Evolutionary conservation across 192 early-diverging fungal species (phyloP).

Genomic region (Rhizoclosmatium globosum): DNA sequence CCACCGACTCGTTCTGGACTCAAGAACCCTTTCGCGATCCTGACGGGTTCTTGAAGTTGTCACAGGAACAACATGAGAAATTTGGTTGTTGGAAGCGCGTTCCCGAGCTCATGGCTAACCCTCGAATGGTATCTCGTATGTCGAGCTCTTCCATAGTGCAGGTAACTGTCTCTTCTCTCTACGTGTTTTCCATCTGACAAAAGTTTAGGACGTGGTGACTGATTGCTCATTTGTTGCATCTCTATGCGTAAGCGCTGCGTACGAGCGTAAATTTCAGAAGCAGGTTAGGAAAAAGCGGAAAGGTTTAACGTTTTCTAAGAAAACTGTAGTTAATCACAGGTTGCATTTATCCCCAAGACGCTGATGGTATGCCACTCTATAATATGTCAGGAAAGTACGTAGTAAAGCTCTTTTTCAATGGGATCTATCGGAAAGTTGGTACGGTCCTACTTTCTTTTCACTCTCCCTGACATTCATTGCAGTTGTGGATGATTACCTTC

Average conservation of each 20-base stretch:
- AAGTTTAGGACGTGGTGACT: conserved; percentile 87
- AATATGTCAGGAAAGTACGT: conserved; percentile 92
- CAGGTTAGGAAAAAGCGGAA: conserved; percentile 56
- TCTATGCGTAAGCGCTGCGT: conserved; percentile 82
- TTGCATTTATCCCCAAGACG: conserved; percentile 87
- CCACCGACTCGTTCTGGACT: conserved; percentile 66
- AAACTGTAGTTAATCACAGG: conserved; percentile 72
- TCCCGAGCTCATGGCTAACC: conserved; percentile 71
- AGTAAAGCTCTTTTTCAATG: conserved; percentile 86
- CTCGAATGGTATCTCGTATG: conserved; percentile 72
- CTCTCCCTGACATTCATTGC: conserved; percentile 4
- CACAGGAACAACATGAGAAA: conserved; percentile 73
- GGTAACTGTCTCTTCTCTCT: conserved; percentile 29
- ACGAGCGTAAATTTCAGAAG: conserved; percentile 76
- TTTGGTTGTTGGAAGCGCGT: conserved; percentile 88
- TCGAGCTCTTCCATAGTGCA: conserved; percentile 57
- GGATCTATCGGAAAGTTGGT: conserved; percentile 79
- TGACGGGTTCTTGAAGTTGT: conserved; percentile 79
- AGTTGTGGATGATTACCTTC: conserved; percentile 90
- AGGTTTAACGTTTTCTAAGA: too few species aligned
- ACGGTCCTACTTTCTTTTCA: conserved; percentile 18
- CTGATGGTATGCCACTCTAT: conserved; percentile 73
- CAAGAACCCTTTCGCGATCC: conserved; percentile 70
- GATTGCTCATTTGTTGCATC: conserved; percentile 97
- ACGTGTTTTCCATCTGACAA: conserved; percentile 38